Evolutionary conservation across 164 flowering plant genomes (phyloP), one percentile per base, ranked within the genome.

Genomic region (Malania oleifera): DNA sequence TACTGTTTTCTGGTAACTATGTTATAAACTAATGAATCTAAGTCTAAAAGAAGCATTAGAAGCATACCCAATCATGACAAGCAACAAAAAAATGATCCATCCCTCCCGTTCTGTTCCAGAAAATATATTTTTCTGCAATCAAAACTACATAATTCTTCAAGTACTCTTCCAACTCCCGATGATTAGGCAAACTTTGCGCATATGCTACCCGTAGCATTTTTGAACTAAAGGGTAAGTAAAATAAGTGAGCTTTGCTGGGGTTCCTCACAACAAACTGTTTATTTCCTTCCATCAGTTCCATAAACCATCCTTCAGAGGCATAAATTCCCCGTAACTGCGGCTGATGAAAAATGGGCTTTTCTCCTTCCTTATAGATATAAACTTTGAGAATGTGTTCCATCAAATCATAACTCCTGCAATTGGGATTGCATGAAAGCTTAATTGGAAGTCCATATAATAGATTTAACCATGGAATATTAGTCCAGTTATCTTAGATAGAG

Each of bases 301-400:
- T 63, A 56, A 68, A 68, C 72, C 72, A 68, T 17, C 72, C 72
- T 49, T 68, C 72, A 24, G 77, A 73, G 14, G 78, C 69, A 48
- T 74, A 74, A 10, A 74, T 75, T 48, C 87, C 91, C 50, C 80
- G 69, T 57, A 75, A 52, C 53, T 49, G 52, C 27, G 84, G 78
- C 44, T 71, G 70, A 67, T 82, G 87, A 51, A 75, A 82, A 49
- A 78, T 67, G 41, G 87, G 87, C 47, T 68, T 77, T 61, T 72
- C 68, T 52, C 87, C 87, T 64, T 82, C 87, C 28, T 52, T 67
- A 22, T 79, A 81, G 15, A 81, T 43, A 64, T 81, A 81, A 19
- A 81, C 78, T 67, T 74, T 78, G 9, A 81, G 80, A 10, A 57
- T 50, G n/a, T 55, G 52, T 52, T 79, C 81, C 86, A 78, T 81